Conservation (phyloP, 805 yeast genomes). For the Starmerella ratchasimensis region DNA sequence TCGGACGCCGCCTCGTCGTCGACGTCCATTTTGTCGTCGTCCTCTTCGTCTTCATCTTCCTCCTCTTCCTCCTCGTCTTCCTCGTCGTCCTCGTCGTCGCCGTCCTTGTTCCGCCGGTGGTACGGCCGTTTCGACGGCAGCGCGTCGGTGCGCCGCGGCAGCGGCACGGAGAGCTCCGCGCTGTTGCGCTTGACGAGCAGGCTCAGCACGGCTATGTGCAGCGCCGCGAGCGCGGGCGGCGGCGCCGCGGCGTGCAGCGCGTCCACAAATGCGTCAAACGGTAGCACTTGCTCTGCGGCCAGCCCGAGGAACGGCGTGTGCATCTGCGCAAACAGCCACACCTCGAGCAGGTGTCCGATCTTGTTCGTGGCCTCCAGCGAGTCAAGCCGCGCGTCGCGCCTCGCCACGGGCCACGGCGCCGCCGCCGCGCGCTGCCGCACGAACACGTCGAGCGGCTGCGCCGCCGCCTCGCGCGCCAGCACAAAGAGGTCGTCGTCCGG, state of each 20-base stretch:
- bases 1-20: conserved; percentile 5
- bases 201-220: conserved; percentile 52
- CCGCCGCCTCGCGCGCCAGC: conserved; percentile 10
- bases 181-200: conserved; percentile 37
- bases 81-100: conserved; percentile 8
- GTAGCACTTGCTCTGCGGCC: conserved; percentile 39
- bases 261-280: conserved; percentile 63
- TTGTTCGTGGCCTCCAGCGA: conserved; percentile 6
- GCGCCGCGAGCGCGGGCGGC: conserved; percentile 39
- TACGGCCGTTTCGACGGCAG: conserved; percentile 10
- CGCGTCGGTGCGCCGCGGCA: conserved; percentile 26
- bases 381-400: conserved; percentile 8
- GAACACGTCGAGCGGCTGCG: conserved; percentile 2
- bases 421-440: conserved; percentile 3
- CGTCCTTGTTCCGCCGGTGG: conserved; percentile 17
- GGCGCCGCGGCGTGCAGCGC: conserved; percentile 31
- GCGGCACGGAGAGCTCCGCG: conserved; percentile 27
- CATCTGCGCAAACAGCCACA: conserved; percentile 64
- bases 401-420: conserved; percentile 19
- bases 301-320: conserved; percentile 49
- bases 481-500: conserved; percentile 13
- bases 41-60: conserved; percentile 20
- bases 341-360: conserved; percentile 34
- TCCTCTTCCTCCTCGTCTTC: conserved; percentile 24
- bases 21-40: conserved; percentile 10